A percentile compares a stretch with the other conserved stretches of the same genome.
Evolutionary conservation across 306 rosid species (phyloP).

Genomic region (Citrullus mucosospermus): DNA sequence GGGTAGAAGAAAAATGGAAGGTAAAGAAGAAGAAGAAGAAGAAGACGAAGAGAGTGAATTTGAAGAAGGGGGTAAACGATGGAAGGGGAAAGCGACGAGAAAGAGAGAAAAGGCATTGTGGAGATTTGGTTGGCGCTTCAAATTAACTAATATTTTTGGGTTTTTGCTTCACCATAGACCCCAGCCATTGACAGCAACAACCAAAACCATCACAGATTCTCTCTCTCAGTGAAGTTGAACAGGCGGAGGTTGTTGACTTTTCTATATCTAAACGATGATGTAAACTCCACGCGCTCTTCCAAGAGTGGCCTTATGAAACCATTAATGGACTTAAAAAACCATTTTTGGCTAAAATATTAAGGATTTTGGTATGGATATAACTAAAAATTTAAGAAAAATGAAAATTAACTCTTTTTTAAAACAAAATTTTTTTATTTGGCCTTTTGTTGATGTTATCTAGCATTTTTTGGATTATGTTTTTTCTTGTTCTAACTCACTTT

Average conservation of each 20-base stretch:
- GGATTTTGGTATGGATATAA: too few species aligned
- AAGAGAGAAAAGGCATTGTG: background rate
- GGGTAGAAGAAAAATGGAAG: background rate
- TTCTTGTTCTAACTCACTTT: too few species aligned
- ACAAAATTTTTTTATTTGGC: too few species aligned
- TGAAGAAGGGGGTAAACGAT: background rate
- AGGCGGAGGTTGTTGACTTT: background rate
- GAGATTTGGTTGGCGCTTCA: background rate
- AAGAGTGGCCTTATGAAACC: background rate
- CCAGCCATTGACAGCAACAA: background rate
- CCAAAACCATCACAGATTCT: background rate
- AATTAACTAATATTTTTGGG: conserved; percentile 1
- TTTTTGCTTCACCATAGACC: background rate
- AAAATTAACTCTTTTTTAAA: too few species aligned
- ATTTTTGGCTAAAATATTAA: too few species aligned
- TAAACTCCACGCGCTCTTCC: background rate
- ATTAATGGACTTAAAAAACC: background rate
- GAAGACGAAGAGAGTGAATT: background rate
- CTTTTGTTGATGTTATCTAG: too few species aligned
- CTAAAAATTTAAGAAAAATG: too few species aligned
- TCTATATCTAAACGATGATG: background rate
- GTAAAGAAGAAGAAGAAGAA: background rate
- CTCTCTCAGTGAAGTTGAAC: background rate
- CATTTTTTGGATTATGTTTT: too few species aligned
- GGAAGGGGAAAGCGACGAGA: background rate